Evolutionary conservation across 805 yeast species (phyloP).

Genomic region (Cyberlindnera saturnus): DNA sequence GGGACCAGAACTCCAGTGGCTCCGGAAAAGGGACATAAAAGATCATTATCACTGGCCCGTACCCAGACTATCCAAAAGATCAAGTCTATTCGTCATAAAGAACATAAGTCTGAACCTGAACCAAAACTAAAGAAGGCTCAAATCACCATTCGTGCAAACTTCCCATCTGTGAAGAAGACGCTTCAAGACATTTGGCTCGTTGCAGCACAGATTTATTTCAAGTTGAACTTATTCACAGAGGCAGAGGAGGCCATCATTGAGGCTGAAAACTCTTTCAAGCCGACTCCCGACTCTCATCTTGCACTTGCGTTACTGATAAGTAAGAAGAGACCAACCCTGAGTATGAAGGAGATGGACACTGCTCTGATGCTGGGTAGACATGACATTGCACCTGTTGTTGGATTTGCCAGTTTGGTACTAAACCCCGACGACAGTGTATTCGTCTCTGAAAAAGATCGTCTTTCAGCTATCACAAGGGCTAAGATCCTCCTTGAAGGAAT

Average conservation of each 20-base stretch:
- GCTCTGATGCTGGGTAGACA: conserved; percentile 21
- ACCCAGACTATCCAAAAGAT: conserved; percentile 16
- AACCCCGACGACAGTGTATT: conserved; percentile 26
- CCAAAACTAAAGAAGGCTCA: not conserved
- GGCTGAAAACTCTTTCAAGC: conserved; percentile 46
- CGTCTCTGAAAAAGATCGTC: conserved; percentile 47
- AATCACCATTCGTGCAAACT: conserved; percentile 5
- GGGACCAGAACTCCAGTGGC: not conserved
- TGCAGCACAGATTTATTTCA: conserved; percentile 58
- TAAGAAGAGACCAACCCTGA: conserved; percentile 26
- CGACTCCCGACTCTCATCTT: conserved; percentile 43
- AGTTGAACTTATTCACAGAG: conserved; percentile 48
- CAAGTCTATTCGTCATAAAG: conserved; percentile 10
- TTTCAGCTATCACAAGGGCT: conserved; percentile 46
- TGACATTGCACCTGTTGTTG: conserved; percentile 13
- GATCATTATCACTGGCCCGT: conserved; percentile 11
- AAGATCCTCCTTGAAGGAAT: conserved; percentile 33
- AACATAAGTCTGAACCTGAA: not conserved
- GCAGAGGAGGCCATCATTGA: conserved; percentile 70
- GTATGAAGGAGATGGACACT: conserved; percentile 60
- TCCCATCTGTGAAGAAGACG: conserved; percentile 19
- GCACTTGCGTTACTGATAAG: conserved; percentile 36
- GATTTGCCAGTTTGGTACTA: conserved; percentile 17
- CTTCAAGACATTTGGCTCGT: conserved; percentile 71
- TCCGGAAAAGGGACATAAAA: conserved; percentile 6